Evolutionary conservation across 345 rosid species (phyloP).

Genomic region (Microcos paniculata): DNA sequence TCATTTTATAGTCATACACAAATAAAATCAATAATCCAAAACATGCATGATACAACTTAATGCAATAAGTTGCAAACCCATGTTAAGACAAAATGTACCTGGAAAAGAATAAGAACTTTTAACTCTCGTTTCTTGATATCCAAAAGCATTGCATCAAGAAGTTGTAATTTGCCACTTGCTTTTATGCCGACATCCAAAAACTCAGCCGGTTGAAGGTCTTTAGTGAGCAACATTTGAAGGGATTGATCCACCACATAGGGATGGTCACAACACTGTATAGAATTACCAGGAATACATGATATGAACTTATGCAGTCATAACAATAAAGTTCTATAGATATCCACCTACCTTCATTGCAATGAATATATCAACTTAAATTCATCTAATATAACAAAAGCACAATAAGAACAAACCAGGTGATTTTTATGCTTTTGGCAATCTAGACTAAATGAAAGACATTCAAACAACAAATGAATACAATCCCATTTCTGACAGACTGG

Average conservation of each 20-base stretch:
- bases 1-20: not conserved
- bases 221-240: conserved; percentile 36
- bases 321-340: not conserved
- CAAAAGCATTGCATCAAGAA: conserved; percentile 71
- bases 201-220: conserved; percentile 36
- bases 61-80: conserved; percentile 2
- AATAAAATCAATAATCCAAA: not conserved
- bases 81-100: conserved; percentile 46
- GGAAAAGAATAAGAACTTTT: conserved; percentile 77
- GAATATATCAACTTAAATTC: conserved; percentile 3
- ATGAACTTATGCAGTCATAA: not conserved
- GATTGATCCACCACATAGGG: conserved; percentile 65
- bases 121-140: conserved; percentile 50
- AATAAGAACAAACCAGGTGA: not conserved
- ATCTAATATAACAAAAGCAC: not conserved
- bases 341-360: not conserved
- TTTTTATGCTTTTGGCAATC: not conserved
- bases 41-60: not conserved
- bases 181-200: conserved; percentile 68
- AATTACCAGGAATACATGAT: conserved; percentile 13
- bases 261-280: conserved; percentile 89
- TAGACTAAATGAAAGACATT: not conserved
- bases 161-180: conserved; percentile 87
- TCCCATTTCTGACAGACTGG: not conserved
- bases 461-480: not conserved